Conservation (phyloP, 2,329 filamentous ascomycete species). For the Ophiostoma piceae region DNA sequence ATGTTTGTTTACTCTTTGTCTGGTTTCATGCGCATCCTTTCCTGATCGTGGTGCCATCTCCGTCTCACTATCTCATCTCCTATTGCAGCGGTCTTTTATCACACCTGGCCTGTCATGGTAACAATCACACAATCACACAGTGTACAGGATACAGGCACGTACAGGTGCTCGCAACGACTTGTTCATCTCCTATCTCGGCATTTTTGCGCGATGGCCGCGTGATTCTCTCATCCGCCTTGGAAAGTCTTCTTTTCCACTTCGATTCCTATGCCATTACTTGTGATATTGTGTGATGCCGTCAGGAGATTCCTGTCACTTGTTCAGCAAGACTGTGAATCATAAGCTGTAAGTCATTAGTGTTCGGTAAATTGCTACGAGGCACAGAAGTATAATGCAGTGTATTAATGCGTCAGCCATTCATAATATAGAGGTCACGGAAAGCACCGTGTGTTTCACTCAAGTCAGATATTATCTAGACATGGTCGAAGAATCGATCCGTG, state of each 20-base stretch:
- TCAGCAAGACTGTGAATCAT: not conserved
- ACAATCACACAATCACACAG: not conserved
- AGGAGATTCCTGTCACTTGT: not conserved
- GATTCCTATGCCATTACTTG: not conserved
- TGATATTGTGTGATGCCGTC: not conserved
- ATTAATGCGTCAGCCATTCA: too few species aligned
- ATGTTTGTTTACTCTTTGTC: conserved; percentile 5
- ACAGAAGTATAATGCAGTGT: not conserved
- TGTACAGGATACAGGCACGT: not conserved
- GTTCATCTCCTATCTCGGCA: not conserved
- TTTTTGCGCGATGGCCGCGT: not conserved
- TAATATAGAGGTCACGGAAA: too few species aligned
- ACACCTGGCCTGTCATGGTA: not conserved
- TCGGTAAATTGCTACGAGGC: not conserved
- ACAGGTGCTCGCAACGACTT: not conserved
- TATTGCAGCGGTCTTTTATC: not conserved
- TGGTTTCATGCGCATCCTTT: not conserved
- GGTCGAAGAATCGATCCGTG: too few species aligned
- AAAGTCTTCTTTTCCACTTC: not conserved
- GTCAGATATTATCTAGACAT: too few species aligned
- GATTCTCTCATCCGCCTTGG: not conserved
- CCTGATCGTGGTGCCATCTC: too few species aligned
- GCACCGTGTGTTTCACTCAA: too few species aligned
- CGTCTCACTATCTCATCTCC: not conserved
- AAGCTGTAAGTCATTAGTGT: not conserved